Percentiles rank a stretch among this genome's conserved stretches.
Conservation (phyloP, 179 eudicot genomes). For the Heliamphora pulchella region DNA sequence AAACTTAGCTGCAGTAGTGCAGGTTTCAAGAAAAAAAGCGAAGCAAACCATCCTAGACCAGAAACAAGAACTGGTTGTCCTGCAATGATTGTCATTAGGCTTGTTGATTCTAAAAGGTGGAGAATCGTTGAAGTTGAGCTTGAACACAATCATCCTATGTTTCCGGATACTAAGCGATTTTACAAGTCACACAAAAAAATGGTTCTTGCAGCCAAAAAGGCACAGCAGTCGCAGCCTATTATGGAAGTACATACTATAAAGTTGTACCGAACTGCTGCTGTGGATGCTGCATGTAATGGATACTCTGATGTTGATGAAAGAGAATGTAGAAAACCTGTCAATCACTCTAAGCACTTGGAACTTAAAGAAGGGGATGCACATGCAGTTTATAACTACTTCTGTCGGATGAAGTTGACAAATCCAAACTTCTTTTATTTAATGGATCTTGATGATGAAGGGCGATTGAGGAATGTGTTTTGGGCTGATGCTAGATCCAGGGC, state of each 20-base stretch:
- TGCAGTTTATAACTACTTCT: conserved; percentile 37
- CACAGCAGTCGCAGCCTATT: conserved; percentile 20
- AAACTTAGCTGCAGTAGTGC: conserved; percentile 43
- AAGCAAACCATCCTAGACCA: conserved; percentile 35
- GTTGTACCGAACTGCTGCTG: conserved; percentile 39
- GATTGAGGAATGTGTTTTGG: too few species aligned
- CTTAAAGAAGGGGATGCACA: conserved; percentile 45
- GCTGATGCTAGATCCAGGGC: conserved; percentile 33
- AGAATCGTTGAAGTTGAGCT: conserved; percentile 32
- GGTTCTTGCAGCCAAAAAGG: conserved; percentile 29
- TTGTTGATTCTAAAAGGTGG: conserved; percentile 34
- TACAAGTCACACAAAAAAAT: conserved; percentile 33
- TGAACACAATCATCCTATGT: conserved; percentile 30
- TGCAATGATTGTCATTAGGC: conserved; percentile 31
- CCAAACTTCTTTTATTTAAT: too few species aligned
- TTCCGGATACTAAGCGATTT: conserved; percentile 27
- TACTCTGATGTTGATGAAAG: conserved; percentile 20
- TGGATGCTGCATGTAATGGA: conserved; percentile 29
- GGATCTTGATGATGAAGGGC: too few species aligned
- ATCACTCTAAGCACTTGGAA: conserved; percentile 33
- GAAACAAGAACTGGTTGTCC: conserved; percentile 39
- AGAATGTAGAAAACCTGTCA: conserved; percentile 21
- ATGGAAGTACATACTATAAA: conserved; percentile 49
- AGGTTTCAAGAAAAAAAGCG: conserved; percentile 38
- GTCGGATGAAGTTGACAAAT: conserved; percentile 37